Conservation (phyloP, 495 filamentous ascomycete genomes). For the Hyaloscypha variabilis region DNA sequence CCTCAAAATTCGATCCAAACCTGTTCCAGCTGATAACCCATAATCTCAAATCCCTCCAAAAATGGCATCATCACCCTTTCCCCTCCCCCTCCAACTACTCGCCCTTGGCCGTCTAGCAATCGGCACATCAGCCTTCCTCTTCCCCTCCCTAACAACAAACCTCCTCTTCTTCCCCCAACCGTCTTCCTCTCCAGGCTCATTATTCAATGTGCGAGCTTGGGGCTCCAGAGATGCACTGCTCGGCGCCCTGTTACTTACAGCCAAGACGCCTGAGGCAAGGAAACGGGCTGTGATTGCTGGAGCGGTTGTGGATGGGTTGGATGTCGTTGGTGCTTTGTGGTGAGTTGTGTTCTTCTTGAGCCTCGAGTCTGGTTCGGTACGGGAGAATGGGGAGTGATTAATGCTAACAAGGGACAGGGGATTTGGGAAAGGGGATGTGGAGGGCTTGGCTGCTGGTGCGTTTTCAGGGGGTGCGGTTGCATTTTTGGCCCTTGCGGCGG, state of each 20-base stretch:
- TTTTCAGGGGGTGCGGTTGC: conserved; percentile 6
- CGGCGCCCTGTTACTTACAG: neutral
- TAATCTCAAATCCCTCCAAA: neutral
- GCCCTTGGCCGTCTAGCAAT: neutral
- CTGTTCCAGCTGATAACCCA: neutral
- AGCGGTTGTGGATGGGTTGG: conserved; percentile 3
- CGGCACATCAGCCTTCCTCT: conserved; percentile 4
- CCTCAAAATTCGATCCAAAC: neutral
- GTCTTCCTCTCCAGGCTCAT: neutral
- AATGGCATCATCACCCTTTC: neutral
- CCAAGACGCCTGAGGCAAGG: conserved; percentile 3
- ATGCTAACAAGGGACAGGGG: conserved; percentile 1
- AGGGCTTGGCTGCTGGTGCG: neutral
- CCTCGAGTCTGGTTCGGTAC: neutral
- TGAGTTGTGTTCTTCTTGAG: neutral
- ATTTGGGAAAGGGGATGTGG: neutral
- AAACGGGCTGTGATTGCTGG: conserved; percentile 2
- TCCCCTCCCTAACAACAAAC: conserved; percentile 6
- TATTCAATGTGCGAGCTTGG: neutral
- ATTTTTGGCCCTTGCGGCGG: conserved; percentile 8
- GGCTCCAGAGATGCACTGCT: neutral
- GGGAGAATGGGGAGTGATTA: neutral
- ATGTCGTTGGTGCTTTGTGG: conserved; percentile 6
- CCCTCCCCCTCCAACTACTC: neutral
- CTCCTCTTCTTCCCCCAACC: conserved; percentile 12